A percentile compares a stretch with the other conserved stretches of the same genome.
Conservation (phyloP, 768 basidiomycete species). For the Russula dissimulans region DNA sequence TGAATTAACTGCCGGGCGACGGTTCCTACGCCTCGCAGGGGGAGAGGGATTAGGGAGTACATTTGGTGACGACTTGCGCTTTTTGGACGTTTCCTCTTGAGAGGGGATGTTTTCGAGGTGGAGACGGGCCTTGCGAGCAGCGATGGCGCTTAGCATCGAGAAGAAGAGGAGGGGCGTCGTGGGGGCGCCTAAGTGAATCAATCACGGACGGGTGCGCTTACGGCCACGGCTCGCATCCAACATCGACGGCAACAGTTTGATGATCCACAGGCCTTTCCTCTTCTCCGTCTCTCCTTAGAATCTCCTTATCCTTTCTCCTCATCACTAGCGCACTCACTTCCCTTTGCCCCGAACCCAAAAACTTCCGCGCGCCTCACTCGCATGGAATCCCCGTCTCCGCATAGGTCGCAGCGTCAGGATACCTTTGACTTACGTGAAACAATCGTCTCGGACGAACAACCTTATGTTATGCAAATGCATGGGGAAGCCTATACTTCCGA, state of each 20-base stretch:
- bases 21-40: slow-evolving; percentile 39
- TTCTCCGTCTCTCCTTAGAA: not conserved
- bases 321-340: not conserved
- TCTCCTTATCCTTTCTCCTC: not conserved
- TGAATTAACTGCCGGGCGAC: slow-evolving; percentile 3
- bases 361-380: not conserved
- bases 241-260: not conserved
- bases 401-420: slow-evolving; percentile 35
- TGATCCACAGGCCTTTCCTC: not conserved
- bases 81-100: not conserved
- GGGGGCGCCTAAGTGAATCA: not conserved
- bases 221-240: not conserved
- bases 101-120: not conserved
- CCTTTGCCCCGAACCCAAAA: not conserved
- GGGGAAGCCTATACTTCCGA: slow-evolving; percentile 50
- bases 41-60: not conserved
- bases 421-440: slow-evolving; percentile 68
- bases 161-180: not conserved
- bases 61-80: not conserved
- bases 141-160: slow-evolving; percentile 61
- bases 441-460: slow-evolving; percentile 44
- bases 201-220: too few relatives aligned
- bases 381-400: slow-evolving; percentile 9
- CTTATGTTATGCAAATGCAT: slow-evolving; percentile 39
- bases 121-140: slow-evolving; percentile 55